Percentiles rank a stretch among this genome's conserved stretches.
These are phyloP conservation scores for Eimeria brunetti DNA, from an alignment of 169 alveolate species.

Conservation along the genomic window DNA sequence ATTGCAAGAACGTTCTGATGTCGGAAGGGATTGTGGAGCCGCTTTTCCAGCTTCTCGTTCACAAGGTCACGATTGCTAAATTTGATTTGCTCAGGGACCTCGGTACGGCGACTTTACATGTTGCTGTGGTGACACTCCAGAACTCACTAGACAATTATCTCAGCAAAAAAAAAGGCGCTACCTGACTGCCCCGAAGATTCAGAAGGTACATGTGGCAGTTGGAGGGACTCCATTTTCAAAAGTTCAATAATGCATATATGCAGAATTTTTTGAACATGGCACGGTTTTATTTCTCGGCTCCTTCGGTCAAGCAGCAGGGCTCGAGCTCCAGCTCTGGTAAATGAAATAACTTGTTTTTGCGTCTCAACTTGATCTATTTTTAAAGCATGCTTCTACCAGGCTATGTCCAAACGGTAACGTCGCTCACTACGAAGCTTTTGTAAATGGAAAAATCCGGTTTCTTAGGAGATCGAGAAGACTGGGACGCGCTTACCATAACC, in stretches of 20 bases:
- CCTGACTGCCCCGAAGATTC: slow-evolving; percentile 81
- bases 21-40: slow-evolving; percentile 80
- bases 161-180: slow-evolving; percentile 76
- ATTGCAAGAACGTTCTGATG: slow-evolving; percentile 56
- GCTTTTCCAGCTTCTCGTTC: slow-evolving; percentile 80
- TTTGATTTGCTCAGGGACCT: slow-evolving; percentile 78
- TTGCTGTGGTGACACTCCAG: not conserved
- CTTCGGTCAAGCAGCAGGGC: slow-evolving; percentile 80
- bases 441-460: not conserved
- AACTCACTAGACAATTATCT: not conserved
- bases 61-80: slow-evolving; percentile 79
- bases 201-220: slow-evolving; percentile 40
- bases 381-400: slow-evolving; percentile 40
- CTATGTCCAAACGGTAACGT: slow-evolving; percentile 78
- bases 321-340: slow-evolving; percentile 80
- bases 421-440: not conserved
- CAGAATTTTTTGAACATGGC: slow-evolving; percentile 81
- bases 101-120: slow-evolving; percentile 19
- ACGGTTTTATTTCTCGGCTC: slow-evolving; percentile 79
- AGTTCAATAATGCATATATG: not conserved
- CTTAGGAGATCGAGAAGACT: slow-evolving; percentile 81
- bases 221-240: not conserved
- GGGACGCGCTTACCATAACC: slow-evolving; percentile 80
- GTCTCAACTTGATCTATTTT: not conserved
- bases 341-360: not conserved